These are phyloP conservation scores for Boletus pseudopeckii DNA, from an alignment of 768 basidiomycete genomes.

Conservation along the genomic window DNA sequence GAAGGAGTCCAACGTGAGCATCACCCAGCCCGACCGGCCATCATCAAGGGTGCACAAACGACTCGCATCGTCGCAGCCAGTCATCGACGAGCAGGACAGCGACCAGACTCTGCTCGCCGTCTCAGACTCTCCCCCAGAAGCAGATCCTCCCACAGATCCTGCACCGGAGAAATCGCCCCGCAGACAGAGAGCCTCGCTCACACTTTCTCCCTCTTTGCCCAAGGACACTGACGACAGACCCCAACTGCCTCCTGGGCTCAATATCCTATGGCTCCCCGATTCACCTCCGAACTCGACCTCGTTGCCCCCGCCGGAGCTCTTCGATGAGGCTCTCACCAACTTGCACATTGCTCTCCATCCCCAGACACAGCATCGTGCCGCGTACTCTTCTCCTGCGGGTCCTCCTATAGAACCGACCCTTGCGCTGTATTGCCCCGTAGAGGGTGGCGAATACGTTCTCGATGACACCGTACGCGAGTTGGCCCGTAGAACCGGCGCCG, in stretches of 20 bases:
- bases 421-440: constrained; percentile 77
- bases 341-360: constrained; percentile 76
- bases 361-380: constrained; percentile 72
- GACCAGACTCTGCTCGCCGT: constrained; percentile 5
- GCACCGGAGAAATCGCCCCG: constrained; percentile 27
- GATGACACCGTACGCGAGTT: constrained; percentile 77
- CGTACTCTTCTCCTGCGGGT: constrained; percentile 51
- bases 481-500: constrained; percentile 68
- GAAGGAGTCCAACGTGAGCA: constrained; percentile 16
- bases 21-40: constrained; percentile 4
- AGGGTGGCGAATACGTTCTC: constrained; percentile 81
- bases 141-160: constrained; percentile 18
- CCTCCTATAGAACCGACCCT: constrained; percentile 73
- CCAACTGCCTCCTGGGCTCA: constrained; percentile 52
- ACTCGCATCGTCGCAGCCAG: constrained; percentile 23
- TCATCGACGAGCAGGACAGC: constrained; percentile 12
- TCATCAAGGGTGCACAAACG: constrained; percentile 22
- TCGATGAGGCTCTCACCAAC: constrained; percentile 74
- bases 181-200: constrained; percentile 11
- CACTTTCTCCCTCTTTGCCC: not conserved
- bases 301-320: constrained; percentile 70
- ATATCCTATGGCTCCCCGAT: constrained; percentile 66
- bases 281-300: constrained; percentile 22
- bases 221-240: constrained; percentile 31
- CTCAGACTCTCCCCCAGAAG: constrained; percentile 27